phyloP scores from a whole-genome alignment of 1,284 basidiomycete species.

The Fereydounia khargensis region DNA sequence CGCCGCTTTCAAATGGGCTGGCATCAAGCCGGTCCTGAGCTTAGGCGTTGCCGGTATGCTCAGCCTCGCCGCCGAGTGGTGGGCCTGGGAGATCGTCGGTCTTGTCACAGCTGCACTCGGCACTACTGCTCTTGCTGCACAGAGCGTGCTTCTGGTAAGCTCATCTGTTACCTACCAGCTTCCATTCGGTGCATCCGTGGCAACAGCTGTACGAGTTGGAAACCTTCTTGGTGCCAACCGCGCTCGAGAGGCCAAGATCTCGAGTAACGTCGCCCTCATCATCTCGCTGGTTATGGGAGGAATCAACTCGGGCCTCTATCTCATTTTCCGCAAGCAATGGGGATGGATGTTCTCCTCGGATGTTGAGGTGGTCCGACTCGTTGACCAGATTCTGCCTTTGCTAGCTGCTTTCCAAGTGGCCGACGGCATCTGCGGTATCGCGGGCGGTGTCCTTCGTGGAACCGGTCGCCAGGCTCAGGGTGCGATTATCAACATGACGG shows the following conservation, averaged over 20 bases:
- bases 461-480: constrained; percentile 66
- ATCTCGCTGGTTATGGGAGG: constrained; percentile 23
- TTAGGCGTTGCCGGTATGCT: constrained; percentile 60
- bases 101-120: constrained; percentile 47
- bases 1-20: constrained; percentile 36
- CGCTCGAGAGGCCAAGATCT: constrained; percentile 51
- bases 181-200: constrained; percentile 76
- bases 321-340: constrained; percentile 72
- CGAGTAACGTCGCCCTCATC: constrained; percentile 47
- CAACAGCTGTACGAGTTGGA: constrained; percentile 74
- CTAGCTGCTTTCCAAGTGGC: constrained; percentile 66
- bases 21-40: constrained; percentile 27
- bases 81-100: constrained; percentile 78
- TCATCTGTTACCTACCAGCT: constrained; percentile 77
- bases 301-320: constrained; percentile 66
- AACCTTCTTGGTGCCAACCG: constrained; percentile 61
- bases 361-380: constrained; percentile 68
- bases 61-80: constrained; percentile 80
- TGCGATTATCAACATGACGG: constrained; percentile 61
- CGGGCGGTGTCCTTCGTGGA: constrained; percentile 73
- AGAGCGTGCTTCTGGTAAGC: constrained; percentile 72
- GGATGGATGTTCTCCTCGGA: constrained; percentile 82
- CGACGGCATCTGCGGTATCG: constrained; percentile 70
- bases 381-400: constrained; percentile 72
- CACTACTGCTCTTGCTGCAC: constrained; percentile 62